These are phyloP conservation scores for Porodaedalea pini DNA, from an alignment of 1,284 basidiomycete species.

Conservation along the genomic window DNA sequence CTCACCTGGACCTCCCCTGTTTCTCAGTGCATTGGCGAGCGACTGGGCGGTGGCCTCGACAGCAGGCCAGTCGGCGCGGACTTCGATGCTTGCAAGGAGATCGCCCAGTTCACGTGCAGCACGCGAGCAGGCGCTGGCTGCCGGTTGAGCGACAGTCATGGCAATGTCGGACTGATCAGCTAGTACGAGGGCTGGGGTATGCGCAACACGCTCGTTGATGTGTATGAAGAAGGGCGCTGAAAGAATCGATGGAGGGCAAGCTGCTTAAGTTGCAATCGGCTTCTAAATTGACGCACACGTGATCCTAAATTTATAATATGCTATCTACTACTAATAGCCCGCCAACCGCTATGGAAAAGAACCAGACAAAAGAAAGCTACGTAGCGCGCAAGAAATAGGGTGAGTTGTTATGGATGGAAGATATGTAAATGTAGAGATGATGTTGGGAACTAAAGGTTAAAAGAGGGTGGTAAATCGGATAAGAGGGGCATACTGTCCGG, in stretches of 20 bases:
- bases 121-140: conserved; percentile 14
- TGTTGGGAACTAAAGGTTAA: too few species aligned
- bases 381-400: too few species aligned
- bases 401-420: not conserved
- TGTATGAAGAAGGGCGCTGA: not conserved
- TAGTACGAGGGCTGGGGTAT: not conserved
- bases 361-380: too few species aligned
- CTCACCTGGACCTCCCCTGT: conserved; percentile 45
- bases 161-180: not conserved
- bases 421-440: not conserved
- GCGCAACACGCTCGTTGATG: not conserved
- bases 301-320: not conserved
- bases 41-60: conserved; percentile 50
- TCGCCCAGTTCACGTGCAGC: conserved; percentile 29
- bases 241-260: conserved; percentile 1
- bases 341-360: too few species aligned
- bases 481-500: too few species aligned
- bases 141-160: conserved; percentile 3
- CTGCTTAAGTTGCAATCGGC: too few species aligned
- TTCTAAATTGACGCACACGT: conserved; percentile 2
- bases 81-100: conserved; percentile 36
- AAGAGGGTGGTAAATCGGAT: too few species aligned
- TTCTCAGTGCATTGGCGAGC: conserved; percentile 60
- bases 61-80: conserved; percentile 45
- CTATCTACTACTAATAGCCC: not conserved